A percentile compares a stretch with the other conserved stretches of the same genome.
phyloP scores from a whole-genome alignment of 805 yeast genomes.

The Dipodascus albidus region DNA sequence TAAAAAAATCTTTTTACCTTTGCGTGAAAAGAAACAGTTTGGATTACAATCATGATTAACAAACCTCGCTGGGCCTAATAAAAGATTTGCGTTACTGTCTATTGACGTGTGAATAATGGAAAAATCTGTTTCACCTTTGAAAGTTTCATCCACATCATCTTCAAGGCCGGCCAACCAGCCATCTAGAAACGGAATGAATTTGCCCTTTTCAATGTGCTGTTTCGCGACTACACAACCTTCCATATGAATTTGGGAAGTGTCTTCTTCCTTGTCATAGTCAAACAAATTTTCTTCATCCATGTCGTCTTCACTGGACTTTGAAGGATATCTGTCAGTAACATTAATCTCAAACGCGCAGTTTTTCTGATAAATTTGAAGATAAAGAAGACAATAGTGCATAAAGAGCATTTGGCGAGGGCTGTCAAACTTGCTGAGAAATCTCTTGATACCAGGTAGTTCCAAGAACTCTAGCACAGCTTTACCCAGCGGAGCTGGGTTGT shows the following conservation, averaged over 20 bases:
- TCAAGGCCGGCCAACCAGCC: slow-evolving; percentile 30
- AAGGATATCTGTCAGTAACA: slow-evolving; percentile 32
- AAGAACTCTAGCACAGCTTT: slow-evolving; percentile 21
- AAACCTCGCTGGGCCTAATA: slow-evolving; percentile 39
- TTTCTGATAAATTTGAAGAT: slow-evolving; percentile 26
- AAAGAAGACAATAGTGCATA: slow-evolving; percentile 27
- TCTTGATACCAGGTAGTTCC: slow-evolving; percentile 16
- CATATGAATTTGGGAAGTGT: slow-evolving; percentile 1
- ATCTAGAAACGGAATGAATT: slow-evolving; percentile 25
- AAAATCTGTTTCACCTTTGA: slow-evolving; percentile 29
- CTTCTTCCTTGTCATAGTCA: not conserved
- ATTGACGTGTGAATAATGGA: slow-evolving; percentile 32
- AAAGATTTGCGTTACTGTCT: slow-evolving; percentile 25
- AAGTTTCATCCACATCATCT: slow-evolving; percentile 24
- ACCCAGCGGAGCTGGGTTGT: slow-evolving; percentile 4
- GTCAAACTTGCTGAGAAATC: slow-evolving; percentile 20
- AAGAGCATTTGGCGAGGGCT: slow-evolving; percentile 23
- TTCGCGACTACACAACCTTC: slow-evolving; percentile 34
- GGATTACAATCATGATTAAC: slow-evolving; percentile 39
- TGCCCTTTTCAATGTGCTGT: slow-evolving; percentile 20
- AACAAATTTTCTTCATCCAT: not conserved
- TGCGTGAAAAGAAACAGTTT: slow-evolving; percentile 29
- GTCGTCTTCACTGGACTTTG: slow-evolving; percentile 13
- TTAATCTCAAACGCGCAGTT: slow-evolving; percentile 33
- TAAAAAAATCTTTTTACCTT: slow-evolving; percentile 23